Base-by-base conservation (phyloP, 352 stramenopile species). In the Thalassiosira livingstoniorum region DNA sequence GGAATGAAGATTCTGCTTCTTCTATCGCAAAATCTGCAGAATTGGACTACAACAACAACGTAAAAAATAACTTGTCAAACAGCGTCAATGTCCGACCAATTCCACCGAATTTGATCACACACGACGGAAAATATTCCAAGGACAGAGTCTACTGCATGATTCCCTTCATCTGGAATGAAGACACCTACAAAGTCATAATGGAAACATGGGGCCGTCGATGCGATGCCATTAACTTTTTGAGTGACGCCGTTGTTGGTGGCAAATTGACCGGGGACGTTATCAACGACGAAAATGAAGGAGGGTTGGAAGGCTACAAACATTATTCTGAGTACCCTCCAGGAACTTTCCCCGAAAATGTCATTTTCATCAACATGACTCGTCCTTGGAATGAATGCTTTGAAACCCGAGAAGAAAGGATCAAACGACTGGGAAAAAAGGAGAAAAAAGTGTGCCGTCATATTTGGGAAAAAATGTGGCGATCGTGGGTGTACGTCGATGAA, bases 341-440 rank as follows among this genome's bases (percentile, higher is more conserved):
- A 5, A 78, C 80, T 4, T 83, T 87, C 25, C 74, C 80, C 1
- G 25, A 72, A 7, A 87, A 87, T 54, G 74, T 83, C 23, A 54
- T 73, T 35, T 87, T 87, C 29, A 83, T 83, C 31, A 83, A 87
- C 31, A 87, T 87, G 80, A 87, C 74, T 27, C 67, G 80, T 37
- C 58, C 67, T 0, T 87, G 80, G 80, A 71, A 83, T 61, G 64
- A 79, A 68, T 74, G 66, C 29, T 31, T 23, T 55, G 62, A 67
- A 35, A 21, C 32, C 15, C n/a, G n/a, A n/a, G n/a, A n/a, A n/a
- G n/a, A n/a, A n/a, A 63, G 77, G 1, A 4, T 10, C 10, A 27
- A 25, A 42, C 27, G 42, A 39, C 60, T 15, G 2, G 64, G 43
- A 21, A 37, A 7, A 2, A 25, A 29, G 25, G 29, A 68, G 37